A percentile compares a stretch with the other conserved stretches of the same genome.
phyloP scores from a whole-genome alignment of 805 yeast genomes.

The Candida corydali region DNA sequence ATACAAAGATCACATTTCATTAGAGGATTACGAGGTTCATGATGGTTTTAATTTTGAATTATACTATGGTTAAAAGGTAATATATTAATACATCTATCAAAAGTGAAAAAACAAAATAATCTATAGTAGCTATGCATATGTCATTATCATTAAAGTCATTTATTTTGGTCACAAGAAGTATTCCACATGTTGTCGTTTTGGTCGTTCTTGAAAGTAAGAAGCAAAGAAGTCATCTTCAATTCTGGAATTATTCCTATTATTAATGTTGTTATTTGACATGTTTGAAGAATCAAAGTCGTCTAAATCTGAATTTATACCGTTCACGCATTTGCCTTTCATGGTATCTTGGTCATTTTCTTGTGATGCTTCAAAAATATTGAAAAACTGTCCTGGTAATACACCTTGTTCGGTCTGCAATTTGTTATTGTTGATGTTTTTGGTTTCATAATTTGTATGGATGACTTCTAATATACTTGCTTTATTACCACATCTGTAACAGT shows the following conservation, averaged over 20 bases:
- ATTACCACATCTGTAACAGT: constrained; percentile 95
- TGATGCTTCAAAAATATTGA: constrained; percentile 95
- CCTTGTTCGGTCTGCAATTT: constrained; percentile 15
- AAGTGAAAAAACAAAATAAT: too few relatives aligned
- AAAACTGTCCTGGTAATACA: constrained; percentile 53
- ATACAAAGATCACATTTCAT: constrained; percentile 81
- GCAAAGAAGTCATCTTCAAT: constrained; percentile 18
- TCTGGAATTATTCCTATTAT: constrained; percentile 8
- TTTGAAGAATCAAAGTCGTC: constrained; percentile 9
- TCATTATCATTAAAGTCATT: constrained; percentile 5
- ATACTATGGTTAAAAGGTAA: constrained; percentile 52
- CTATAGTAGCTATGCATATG: not conserved
- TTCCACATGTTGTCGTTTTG: constrained; percentile 41
- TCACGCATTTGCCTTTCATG: constrained; percentile 35
- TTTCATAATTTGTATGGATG: constrained; percentile 42
- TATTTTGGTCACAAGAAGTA: constrained; percentile 28
- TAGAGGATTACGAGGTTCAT: constrained; percentile 94
- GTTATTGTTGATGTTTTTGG: constrained; percentile 9
- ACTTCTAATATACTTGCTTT: constrained; percentile 96
- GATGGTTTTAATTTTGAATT: constrained; percentile 84
- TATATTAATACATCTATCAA: constrained; percentile 3
- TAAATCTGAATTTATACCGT: constrained; percentile 21
- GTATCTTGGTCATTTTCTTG: constrained; percentile 80
- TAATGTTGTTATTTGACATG: constrained; percentile 12
- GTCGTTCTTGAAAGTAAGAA: constrained; percentile 20